Evolutionary conservation across 2,329 filamentous ascomycete genomes (phyloP), one percentile per base, ranked within the genome.

Genomic region (Fusarium musae): DNA sequence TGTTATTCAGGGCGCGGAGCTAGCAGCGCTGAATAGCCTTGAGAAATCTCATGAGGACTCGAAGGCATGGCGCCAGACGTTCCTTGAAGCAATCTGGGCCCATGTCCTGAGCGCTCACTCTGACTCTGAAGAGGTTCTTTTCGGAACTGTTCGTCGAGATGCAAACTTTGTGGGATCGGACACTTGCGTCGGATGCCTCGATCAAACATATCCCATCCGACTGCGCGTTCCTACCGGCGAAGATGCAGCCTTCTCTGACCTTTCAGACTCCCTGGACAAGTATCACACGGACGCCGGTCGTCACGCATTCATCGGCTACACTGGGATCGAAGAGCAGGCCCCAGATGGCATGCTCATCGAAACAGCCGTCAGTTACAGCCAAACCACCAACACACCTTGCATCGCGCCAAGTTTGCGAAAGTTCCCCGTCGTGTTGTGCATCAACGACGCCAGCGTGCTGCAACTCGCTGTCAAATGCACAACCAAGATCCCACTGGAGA

Each of bases 321-420:
- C 21, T n/a, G 50, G 28, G 3, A 66, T 66, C 4, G 23, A 66
- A 23, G 28, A 50, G 11, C 42, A 57, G 19, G 23, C 50, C 3
- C 30, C 42, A 9, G 6, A 36, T 6, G 40, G 21, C 17, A 43
- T 23, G 40, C 36, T 30, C 0, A 47, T 66, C 5, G 63, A 66
- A 43, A 66, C 59, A 32, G 63, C 63, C 6, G 30, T 66, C 4
- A 66, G 30, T n/a, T 66, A 66, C 28, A 66, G 59, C 37, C 63
- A 63, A 23, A 63, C 63, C 5, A 57, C 59, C 10, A 66, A 66
- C 49, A 57, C 50, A 6, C 63, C 63, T 10, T 66, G 59, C 23
- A 50, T 63, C 12, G 50, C 40, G 2, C 63, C 63, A 7, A 43
- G 50, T 9, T 30, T 66, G 21, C 15, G 43, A 10, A 49, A n/a